Base-by-base conservation (phyloP, 2,329 filamentous ascomycete species). In the Fusarium camptoceras region DNA sequence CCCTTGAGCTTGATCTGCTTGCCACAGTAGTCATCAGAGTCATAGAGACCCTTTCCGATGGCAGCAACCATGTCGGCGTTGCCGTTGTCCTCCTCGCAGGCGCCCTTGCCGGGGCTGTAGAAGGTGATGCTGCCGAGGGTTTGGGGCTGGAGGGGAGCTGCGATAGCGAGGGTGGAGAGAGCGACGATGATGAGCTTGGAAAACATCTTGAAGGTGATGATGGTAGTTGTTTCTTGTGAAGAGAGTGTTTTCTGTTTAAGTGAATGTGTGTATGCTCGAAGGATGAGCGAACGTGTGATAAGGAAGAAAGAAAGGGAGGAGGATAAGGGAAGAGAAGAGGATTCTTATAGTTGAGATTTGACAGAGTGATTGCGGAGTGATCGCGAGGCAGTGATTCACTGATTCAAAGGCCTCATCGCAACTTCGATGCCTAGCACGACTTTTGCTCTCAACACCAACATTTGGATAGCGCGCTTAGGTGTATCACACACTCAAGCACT, bases 31-130 rank as follows among this genome's bases (percentile, higher is more conserved):
- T 81, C 80, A 2, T 82, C 82, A 0, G 87, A 84, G 76, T 94
- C 91, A 75, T 88, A 95, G 7, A 92, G 76, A n/a, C 84, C 75
- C 73, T 90, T 87, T 3, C 90, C 91, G 1, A 95, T 84, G 1
- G 92, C 87, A 37, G 87, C 90, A 42, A 94, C 87, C 59, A 85
- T 75, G 59, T 94, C 90, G 10, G 77, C 79, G 10, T 83, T 81
- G 2, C 76, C 78, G 55, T 86, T 88, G 3, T 80, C 83, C 31
- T 85, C 78, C 8, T 92, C 92, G 76, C 93, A 95, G 1, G 92
- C 89, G 15, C 92, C 92, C 6, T 93, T 83, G 6, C 79, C 83
- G 0, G 91, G 87, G 20, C 82, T 81, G 77, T 92, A 94, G 81
- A 89, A 94, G 41, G 73, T 76, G 53, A 74, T 56, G 6, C 64